Evolutionary conservation across 257 asterid species (phyloP).

Genomic region (Paraleonurus japonicus): DNA sequence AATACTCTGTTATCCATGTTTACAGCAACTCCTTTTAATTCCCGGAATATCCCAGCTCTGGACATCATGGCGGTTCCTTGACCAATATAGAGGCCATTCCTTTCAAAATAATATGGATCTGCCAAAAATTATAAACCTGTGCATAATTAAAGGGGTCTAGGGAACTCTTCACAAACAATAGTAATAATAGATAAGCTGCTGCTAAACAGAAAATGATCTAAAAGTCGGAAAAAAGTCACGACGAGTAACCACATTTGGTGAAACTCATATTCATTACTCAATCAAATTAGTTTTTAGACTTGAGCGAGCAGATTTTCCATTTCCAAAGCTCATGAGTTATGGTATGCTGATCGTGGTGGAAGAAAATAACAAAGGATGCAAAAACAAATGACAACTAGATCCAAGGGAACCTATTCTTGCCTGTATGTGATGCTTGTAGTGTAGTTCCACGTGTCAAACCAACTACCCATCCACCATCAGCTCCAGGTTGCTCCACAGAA

Average conservation of each 20-base stretch:
- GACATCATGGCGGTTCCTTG: constrained; percentile 87
- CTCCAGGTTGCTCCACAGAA: constrained; percentile 76
- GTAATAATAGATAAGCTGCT: not conserved
- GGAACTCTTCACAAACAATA: constrained; percentile 8
- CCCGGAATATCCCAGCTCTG: constrained; percentile 92
- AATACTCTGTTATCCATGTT: constrained; percentile 77
- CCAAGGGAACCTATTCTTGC: constrained; percentile 38
- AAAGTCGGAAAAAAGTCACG: not conserved
- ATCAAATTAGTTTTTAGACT: not conserved
- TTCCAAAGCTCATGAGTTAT: not conserved
- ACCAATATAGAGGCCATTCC: constrained; percentile 87
- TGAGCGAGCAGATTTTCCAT: not conserved
- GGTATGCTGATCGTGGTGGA: too few species aligned
- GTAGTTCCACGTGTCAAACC: constrained; percentile 93
- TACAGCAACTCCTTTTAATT: constrained; percentile 70
- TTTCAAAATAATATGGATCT: constrained; percentile 75
- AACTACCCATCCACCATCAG: constrained; percentile 85
- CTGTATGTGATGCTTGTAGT: constrained; percentile 73
- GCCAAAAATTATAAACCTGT: constrained; percentile 26
- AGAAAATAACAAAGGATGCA: too few species aligned
- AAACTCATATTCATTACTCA: not conserved
- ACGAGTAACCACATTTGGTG: not conserved
- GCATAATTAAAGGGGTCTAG: not conserved
- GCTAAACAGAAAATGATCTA: not conserved
- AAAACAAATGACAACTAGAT: not conserved